Evolutionary conservation across 2,329 filamentous ascomycete species (phyloP), one percentile per base, ranked within the genome.

Genomic region (Zymoseptoria passerinii): DNA sequence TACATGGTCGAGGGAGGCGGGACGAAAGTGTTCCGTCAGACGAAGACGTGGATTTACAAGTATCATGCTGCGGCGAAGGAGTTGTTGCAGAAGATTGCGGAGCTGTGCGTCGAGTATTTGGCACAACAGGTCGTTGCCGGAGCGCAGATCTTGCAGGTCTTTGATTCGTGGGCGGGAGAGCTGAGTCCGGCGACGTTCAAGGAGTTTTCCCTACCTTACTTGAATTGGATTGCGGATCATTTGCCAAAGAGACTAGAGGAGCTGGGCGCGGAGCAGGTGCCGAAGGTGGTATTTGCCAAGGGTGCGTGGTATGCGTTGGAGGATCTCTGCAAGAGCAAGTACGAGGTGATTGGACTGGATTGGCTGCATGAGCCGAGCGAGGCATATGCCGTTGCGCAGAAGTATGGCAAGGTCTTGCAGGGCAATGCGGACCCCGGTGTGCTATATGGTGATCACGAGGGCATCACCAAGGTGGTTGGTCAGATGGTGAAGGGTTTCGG

Each of bases 1-100:
- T 99, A 99, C 78, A 99, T 99, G 94, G 90, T 97, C 18, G 94
- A 99, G 76, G 94, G 94, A 16, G 94, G 94, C 52, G 94, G 94
- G 50, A 95, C 88, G 66, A 97, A 97, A 79, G 80, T 97, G 71
- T 97, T 97, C 77, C 85, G 89, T 60, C 87, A 96, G 76, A 88
- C 85, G 69, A 99, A 99, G 82, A 95, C 89, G 27, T 99, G 94
- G 94, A 86, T 97, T 61, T 99, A 92, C 80, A 90, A 84, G 74
- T 90, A 96, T 70, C 82, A 88, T 0, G 80, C 88, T 63, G 90
- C 88, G 72, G 86, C 87, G 61, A 91, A 94, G 78, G 84, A 81
- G 61, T 76, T 99, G 64, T 77, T 99, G 63, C 85, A 90, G 72
- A 96, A 95, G 81, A 95, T 99, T 70, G 83, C 94, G 16, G 90